Conservation (phyloP, 441 rosid species). For the Adansonia madagascariensis region DNA sequence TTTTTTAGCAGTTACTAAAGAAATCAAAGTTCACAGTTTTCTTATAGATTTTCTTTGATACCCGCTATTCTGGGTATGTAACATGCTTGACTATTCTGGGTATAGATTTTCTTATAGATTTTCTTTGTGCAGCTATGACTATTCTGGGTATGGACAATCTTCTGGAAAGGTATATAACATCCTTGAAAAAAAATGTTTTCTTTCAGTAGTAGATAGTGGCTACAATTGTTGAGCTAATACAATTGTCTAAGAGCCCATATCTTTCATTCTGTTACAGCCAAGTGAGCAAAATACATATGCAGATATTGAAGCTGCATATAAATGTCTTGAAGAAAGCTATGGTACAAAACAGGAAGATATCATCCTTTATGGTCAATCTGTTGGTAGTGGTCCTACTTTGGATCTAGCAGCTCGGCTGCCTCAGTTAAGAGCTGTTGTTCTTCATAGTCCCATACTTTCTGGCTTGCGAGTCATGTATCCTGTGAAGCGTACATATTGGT, state of each 20-base stretch:
- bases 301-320: slow-evolving; percentile 91
- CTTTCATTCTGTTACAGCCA: slow-evolving; percentile 59
- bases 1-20: neutral
- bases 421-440: slow-evolving; percentile 77
- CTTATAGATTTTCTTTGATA: slow-evolving; percentile 27
- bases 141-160: neutral
- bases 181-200: neutral
- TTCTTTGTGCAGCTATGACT: neutral
- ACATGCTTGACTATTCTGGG: neutral
- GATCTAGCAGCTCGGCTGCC: slow-evolving; percentile 84
- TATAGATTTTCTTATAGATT: neutral
- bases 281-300: slow-evolving; percentile 97
- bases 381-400: slow-evolving; percentile 95
- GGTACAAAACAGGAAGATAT: slow-evolving; percentile 87
- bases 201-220: slow-evolving; percentile 17
- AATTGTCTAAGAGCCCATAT: slow-evolving; percentile 29
- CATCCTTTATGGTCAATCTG: slow-evolving; percentile 94
- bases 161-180: neutral
- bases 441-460: slow-evolving; percentile 94
- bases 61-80: slow-evolving; percentile 82
- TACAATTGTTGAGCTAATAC: slow-evolving; percentile 22
- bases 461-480: slow-evolving; percentile 97
- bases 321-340: slow-evolving; percentile 88
- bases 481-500: slow-evolving; percentile 90
- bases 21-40: slow-evolving; percentile 1